Conservation (phyloP, 2,329 filamentous ascomycete species). For the Fusarium odoratissimum region DNA sequence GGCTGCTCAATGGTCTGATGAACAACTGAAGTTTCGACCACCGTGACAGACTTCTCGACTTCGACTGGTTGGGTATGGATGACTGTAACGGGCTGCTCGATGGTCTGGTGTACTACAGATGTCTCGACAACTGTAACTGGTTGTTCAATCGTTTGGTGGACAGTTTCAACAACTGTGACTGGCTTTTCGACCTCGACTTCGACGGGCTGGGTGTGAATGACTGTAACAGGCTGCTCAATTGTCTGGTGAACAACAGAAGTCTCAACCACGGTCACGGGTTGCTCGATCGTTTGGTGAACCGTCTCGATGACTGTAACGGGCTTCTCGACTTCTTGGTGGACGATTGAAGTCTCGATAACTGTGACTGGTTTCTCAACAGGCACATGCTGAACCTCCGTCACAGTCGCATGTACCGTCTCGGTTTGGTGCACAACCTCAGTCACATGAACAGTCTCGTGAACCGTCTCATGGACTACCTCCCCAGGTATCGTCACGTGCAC, state of each 20-base stretch:
- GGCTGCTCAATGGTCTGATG: conserved; percentile 1
- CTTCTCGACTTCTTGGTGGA: conserved; percentile 18
- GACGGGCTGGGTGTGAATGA: conserved; percentile 3
- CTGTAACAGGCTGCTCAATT: conserved; percentile 5
- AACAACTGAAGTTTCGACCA: neutral
- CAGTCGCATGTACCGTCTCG: conserved; percentile 2
- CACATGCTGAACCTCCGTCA: conserved; percentile 13
- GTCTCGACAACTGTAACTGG: conserved; percentile 16
- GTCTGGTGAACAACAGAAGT: conserved; percentile 22
- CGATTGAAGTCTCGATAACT: neutral
- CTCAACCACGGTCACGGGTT: conserved; percentile 1
- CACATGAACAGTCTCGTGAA: conserved; percentile 3
- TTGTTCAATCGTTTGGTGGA: conserved; percentile 13
- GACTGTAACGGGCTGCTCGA: neutral
- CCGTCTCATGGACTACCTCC: conserved; percentile 10
- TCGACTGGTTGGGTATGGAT: neutral
- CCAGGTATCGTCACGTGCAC: conserved; percentile 14
- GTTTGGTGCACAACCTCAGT: neutral
- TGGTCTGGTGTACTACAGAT: neutral
- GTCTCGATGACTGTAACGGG: conserved; percentile 19
- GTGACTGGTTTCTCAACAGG: conserved; percentile 7
- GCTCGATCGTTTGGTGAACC: conserved; percentile 11
- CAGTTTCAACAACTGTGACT: conserved; percentile 5
- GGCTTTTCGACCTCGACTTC: conserved; percentile 21
- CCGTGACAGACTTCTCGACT: neutral